These are phyloP conservation scores for Tricladium varicosporioides DNA, from an alignment of 2,329 filamentous ascomycete species.

Conservation along the genomic window DNA sequence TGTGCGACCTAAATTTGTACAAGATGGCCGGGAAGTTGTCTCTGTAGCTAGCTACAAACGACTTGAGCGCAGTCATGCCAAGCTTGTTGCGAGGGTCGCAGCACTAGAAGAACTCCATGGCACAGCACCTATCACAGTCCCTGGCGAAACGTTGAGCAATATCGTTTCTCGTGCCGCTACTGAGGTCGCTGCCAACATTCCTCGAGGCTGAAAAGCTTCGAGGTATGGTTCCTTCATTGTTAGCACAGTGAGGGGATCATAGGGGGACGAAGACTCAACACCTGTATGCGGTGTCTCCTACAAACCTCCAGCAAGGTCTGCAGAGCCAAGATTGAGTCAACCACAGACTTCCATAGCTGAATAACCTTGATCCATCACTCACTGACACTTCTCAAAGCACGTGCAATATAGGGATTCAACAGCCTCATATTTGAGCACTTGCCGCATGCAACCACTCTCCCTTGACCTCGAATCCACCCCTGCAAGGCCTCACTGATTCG, in stretches of 20 bases:
- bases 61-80: constrained; percentile 1
- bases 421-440: neutral
- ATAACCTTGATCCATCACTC: neutral
- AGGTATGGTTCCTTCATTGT: neutral
- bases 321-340: neutral
- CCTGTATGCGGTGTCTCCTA: neutral
- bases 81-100: neutral
- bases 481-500: neutral
- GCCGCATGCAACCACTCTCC: neutral
- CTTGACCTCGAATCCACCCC: neutral
- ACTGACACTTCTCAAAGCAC: neutral
- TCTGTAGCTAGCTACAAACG: constrained; percentile 2
- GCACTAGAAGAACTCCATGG: neutral
- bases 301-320: neutral
- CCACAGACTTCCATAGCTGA: neutral
- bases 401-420: neutral
- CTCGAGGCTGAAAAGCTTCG: neutral
- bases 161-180: neutral
- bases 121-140: neutral
- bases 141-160: neutral
- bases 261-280: neutral
- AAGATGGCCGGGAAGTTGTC: constrained; percentile 2
- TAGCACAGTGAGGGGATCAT: neutral
- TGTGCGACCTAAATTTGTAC: constrained; percentile 4
- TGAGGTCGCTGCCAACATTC: neutral